Base-by-base conservation (phyloP, 805 yeast species). In the Candida anglica region DNA sequence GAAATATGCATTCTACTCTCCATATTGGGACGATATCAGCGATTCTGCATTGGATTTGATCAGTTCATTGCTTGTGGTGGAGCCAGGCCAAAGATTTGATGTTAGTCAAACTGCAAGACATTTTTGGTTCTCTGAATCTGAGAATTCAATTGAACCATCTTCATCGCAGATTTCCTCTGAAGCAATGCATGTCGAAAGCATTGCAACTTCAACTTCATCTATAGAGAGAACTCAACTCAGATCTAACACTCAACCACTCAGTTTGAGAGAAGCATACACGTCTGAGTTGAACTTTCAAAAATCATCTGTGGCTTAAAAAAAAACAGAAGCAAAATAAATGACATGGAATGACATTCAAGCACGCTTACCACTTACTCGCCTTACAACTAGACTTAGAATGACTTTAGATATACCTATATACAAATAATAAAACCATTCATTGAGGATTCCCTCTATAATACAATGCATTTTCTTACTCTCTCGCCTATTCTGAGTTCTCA, bases 1-100 rank as follows among this genome's bases (percentile, higher is more conserved):
- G 0, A 74, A 71, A 39, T 82, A 69, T 55, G 87, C 88, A 0
- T 84, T 84, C 50, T 84, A 77, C 52, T 75, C 86, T 4, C 91
- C 91, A 0, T 84, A 79, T 46, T 84, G 89, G 85, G 91, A 84
- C 54, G 71, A 71, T 1, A 78, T 83, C 15, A 70, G 68, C 23
- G 91, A 84, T 52, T 50, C 69, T 3, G 86, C 76, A 0, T 53
- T 84, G 33, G 88, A 84, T 50, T 58, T 84, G 37, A 80, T 84
- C 4, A 68, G 84, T 4, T 69, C 73, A 39, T 58, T 84, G 31
- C 54, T 84, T 29, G 74, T 79, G 10, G 75, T 77, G 8, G 68
- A 73, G 38, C 71, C 79, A 0, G 41, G 41, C n/a, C 55, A 63
- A 22, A 52, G 82, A 33, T 58, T 56, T 27, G 66, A 66, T 29